Evolutionary conservation across 2,329 filamentous ascomycete species (phyloP), one percentile per base, ranked within the genome.

Genomic region (Exutisphaerella laricina): DNA sequence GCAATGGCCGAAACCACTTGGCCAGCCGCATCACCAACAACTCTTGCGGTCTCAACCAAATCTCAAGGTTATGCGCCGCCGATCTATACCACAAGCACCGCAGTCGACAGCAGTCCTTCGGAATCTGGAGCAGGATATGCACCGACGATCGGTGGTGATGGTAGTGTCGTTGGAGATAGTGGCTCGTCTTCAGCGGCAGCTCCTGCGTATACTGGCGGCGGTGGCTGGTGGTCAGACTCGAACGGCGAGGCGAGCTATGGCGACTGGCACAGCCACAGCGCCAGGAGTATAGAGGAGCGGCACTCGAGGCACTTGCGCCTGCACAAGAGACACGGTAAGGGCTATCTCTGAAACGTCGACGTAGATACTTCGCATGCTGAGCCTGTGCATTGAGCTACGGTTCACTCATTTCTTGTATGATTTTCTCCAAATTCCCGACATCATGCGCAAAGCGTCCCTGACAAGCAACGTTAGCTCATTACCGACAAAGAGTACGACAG

Each of bases 391-490:
- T n/a, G n/a, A n/a, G n/a, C 16, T 13, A 14, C 13, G 18, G 6
- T 16, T 41, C 39, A n/a, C 37, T 43, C 22, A 92, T 79, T 63
- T 94, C 87, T 22, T 71, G 65, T 34, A 90, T 80, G 4, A 88
- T 85, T 66, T 78, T 78, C 47, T 78, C 73, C 53, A 94, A 80
- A 39, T 82, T 81, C 25, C 75, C 74, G 6, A 85, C 74, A 58
- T 90, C 80, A 66, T 94, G 87, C 9, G 80, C 87, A 62, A 92
- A 94, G 20, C 88, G n/a, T n/a, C n/a, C n/a, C n/a, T n/a, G n/a
- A n/a, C n/a, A n/a, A n/a, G n/a, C n/a, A n/a, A n/a, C n/a, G n/a
- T n/a, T n/a, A n/a, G n/a, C n/a, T n/a, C n/a, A n/a, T n/a, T n/a
- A n/a, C n/a, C n/a, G n/a, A n/a, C n/a, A n/a, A n/a, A n/a, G n/a